Evolutionary conservation across 192 early-diverging fungal genomes (phyloP).

Genomic region (Neocallimastix lanati): DNA sequence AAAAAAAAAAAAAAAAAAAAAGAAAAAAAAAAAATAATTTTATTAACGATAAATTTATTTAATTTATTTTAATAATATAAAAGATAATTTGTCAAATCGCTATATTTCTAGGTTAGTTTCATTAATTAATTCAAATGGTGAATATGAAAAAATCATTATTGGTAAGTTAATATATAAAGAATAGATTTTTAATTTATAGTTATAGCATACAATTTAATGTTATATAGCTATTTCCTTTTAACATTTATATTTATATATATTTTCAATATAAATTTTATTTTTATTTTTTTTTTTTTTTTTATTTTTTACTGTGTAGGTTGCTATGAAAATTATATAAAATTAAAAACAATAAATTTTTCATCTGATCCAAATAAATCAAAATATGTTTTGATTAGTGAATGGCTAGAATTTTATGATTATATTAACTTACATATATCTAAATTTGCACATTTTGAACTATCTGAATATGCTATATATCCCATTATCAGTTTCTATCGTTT

Average conservation of each 20-base stretch:
- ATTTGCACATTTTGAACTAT: slow-evolving; percentile 31
- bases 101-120: slow-evolving; percentile 31
- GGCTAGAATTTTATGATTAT: slow-evolving; percentile 66
- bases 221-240: no score
- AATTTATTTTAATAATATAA: no score
- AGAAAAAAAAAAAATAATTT: no score
- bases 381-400: slow-evolving; percentile 47
- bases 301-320: no score
- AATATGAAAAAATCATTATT: slow-evolving; percentile 71
- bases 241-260: no score
- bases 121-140: slow-evolving; percentile 45
- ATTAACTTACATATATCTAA: slow-evolving; percentile 26
- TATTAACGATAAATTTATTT: no score
- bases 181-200: neutral
- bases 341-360: slow-evolving; percentile 36
- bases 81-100: slow-evolving; percentile 13
- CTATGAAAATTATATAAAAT: slow-evolving; percentile 73
- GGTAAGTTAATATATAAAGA: slow-evolving; percentile 17
- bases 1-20: no score
- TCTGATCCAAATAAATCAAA: slow-evolving; percentile 45
- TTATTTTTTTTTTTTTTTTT: no score
- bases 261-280: no score
- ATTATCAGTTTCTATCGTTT: slow-evolving; percentile 58
- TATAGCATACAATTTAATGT: no score
- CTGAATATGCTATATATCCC: slow-evolving; percentile 49